Evolutionary conservation across 768 basidiomycete species (phyloP), one percentile per base, ranked within the genome.

Genomic region (Suillus sp.): DNA sequence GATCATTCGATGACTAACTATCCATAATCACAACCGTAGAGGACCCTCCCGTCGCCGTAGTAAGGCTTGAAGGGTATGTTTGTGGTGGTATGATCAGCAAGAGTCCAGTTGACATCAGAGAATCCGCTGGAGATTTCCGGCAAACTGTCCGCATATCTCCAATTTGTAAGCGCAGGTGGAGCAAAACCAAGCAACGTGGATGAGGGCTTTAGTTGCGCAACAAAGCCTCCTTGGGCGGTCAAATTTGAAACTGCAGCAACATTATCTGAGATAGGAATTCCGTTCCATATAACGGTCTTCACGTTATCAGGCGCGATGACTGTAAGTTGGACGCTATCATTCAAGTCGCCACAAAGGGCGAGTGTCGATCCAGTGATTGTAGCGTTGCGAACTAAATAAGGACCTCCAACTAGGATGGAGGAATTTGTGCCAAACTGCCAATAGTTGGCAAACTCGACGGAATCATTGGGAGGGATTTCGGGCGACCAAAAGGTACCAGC

Each of bases 1-100:
- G 22, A 20, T 38, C 37, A 45, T 27, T 18, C 35, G 32, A 38
- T 45, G 48, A 74, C 88, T 74, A 64, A 93, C 91, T 88, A 95
- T 62, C 86, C 90, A 73, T 95, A 95, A 74, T 94, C 93, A 70
- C 92, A 93, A 1, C 91, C 92, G 73, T 92, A 93, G 34, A 95
- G 76, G n/a, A 93, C 78, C 42, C 89, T 79, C 1, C 90, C 90
- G 65, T 92, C 89, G 1, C 90, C 90, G 66, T 89, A 91, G 64
- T 83, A 78, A 4, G 89, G 89, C 68, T 86, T 85, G 56, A 79
- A 79, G 2, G 90, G 88, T 62, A 89, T 87, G 66, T 90, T 91
- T 34, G 93, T 93, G 25, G 79, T 81, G n/a, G 82, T 90, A 64
- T 87, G 87, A 68, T 91, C 81, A 18, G 91, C 92, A 61, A 80